These are phyloP conservation scores for Eustoma russellianum DNA, from an alignment of 257 asterid genomes.

Conservation along the genomic window DNA sequence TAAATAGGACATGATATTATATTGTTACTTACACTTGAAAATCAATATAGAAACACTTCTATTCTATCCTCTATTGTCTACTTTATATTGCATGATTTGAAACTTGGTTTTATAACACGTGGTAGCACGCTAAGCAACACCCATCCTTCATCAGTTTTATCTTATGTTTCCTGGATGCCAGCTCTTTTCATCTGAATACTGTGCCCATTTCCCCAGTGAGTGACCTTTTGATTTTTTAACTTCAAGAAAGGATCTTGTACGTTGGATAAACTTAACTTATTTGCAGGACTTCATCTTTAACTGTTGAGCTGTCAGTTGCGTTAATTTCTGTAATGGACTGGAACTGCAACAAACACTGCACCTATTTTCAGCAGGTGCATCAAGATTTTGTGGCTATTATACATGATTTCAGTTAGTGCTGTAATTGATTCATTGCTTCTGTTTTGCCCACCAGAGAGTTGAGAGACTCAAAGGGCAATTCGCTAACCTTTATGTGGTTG, in stretches of 20 bases:
- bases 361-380: constrained; percentile 51
- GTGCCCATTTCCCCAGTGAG: constrained; percentile 79
- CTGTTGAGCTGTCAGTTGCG: constrained; percentile 89
- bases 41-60: no score
- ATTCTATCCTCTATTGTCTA: no score
- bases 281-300: constrained; percentile 92
- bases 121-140: constrained; percentile 61
- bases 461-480: constrained; percentile 71
- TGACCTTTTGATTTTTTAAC: constrained; percentile 6
- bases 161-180: constrained; percentile 62
- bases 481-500: constrained; percentile 74
- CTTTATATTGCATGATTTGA: no score
- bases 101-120: no score
- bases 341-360: constrained; percentile 28
- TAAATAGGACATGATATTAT: no score
- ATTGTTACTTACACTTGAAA: no score
- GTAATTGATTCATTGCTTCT: constrained; percentile 1
- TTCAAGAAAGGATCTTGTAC: background rate
- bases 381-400: constrained; percentile 1
- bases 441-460: constrained; percentile 38
- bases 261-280: constrained; percentile 12
- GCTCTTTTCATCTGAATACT: constrained; percentile 53
- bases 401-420: background rate
- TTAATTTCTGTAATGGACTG: constrained; percentile 65
- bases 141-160: constrained; percentile 80